Evolutionary conservation across 108 stramenopile species (phyloP).

Genomic region (Parietichytrium sp.): DNA sequence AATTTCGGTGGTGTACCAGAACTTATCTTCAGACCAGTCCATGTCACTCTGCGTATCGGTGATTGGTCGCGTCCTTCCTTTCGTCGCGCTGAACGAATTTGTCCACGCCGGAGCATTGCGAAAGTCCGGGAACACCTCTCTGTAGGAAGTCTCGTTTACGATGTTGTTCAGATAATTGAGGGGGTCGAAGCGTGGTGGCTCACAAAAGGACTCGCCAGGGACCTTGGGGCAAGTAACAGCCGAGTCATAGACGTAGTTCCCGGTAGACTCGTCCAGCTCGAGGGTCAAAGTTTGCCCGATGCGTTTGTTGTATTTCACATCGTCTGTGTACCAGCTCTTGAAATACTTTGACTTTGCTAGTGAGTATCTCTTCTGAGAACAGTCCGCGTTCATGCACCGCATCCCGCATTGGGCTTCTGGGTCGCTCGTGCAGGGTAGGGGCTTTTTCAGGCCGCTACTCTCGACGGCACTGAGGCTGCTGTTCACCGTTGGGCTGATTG

Average conservation of each 20-base stretch:
- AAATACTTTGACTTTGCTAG: not conserved
- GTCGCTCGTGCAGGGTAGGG: no score
- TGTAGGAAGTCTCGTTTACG: no score
- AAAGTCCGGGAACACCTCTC: no score
- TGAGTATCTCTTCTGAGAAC: not conserved
- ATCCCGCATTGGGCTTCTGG: not conserved
- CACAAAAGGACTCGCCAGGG: no score
- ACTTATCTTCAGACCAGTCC: not conserved
- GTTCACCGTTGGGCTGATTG: not conserved
- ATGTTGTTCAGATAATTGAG: not conserved
- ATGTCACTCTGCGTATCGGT: constrained; percentile 8
- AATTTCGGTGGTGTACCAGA: constrained; percentile 25
- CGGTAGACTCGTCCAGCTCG: not conserved
- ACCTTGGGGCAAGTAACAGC: no score
- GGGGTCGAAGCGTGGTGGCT: no score
- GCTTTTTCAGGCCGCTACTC: not conserved
- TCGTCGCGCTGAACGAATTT: not conserved
- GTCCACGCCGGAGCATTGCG: not conserved
- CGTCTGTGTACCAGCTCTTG: constrained; percentile 14
- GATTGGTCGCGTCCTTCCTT: not conserved
- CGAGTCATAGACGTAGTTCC: not conserved
- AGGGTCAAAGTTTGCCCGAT: not conserved
- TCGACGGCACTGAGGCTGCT: not conserved
- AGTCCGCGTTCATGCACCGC: no score
- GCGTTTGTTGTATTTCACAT: constrained; percentile 6